Percentiles rank a stretch among this genome's conserved stretches.
These are phyloP conservation scores for Schizothecium vesticola DNA, from an alignment of 495 filamentous ascomycete genomes.

Conservation along the genomic window DNA sequence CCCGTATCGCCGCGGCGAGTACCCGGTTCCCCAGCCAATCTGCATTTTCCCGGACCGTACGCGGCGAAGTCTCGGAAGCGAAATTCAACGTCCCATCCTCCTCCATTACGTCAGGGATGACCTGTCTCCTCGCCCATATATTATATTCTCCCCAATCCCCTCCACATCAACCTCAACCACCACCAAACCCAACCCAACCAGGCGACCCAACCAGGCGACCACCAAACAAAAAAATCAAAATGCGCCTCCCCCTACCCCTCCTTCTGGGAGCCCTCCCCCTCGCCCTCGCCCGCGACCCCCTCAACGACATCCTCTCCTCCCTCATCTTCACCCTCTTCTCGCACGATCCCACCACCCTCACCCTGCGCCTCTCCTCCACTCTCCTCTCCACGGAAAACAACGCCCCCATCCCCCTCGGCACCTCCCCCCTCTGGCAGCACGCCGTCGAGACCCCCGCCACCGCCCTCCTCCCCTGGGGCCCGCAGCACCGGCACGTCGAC, in stretches of 20 bases:
- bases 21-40: neutral
- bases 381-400: neutral
- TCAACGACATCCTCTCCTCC: neutral
- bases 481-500: neutral
- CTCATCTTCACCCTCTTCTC: neutral
- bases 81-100: neutral
- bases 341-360: neutral
- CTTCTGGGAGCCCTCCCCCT: neutral
- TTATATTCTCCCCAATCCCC: neutral
- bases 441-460: neutral
- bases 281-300: neutral
- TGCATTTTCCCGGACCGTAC: neutral
- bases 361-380: neutral
- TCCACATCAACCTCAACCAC: neutral
- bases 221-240: neutral
- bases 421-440: neutral
- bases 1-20: neutral
- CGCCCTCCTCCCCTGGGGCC: neutral
- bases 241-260: neutral
- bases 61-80: neutral
- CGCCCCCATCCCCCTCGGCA: neutral
- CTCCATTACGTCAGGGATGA: neutral
- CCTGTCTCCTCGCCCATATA: neutral
- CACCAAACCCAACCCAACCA: neutral
- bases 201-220: neutral